A percentile compares a stretch with the other conserved stretches of the same genome.
Conservation (phyloP, 2,329 filamentous ascomycete genomes). For the Trichoderma semiorbis region DNA sequence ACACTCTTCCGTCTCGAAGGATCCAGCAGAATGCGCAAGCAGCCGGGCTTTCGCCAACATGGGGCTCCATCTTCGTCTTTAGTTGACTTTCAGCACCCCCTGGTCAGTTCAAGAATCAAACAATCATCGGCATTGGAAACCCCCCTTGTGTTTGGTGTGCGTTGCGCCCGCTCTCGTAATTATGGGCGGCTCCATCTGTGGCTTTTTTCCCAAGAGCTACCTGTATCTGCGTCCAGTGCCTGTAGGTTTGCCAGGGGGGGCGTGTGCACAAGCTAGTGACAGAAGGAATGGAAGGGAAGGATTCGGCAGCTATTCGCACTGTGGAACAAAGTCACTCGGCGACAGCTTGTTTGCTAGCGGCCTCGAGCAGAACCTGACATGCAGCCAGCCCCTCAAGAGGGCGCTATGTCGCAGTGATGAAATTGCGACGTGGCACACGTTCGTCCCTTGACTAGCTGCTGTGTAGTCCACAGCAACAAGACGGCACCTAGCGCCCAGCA, state of each 20-base stretch:
- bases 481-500: background rate
- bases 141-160: background rate
- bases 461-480: background rate
- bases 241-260: background rate
- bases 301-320: conserved; percentile 8
- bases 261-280: background rate
- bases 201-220: background rate
- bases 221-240: background rate
- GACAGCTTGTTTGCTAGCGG: conserved; percentile 14
- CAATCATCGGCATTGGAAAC: conserved; percentile 5
- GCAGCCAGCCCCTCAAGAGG: conserved; percentile 16
- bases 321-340: conserved; percentile 12
- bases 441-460: conserved; percentile 15
- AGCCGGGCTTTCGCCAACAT: background rate
- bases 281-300: background rate
- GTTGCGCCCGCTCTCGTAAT: conserved; percentile 10
- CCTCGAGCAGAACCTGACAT: conserved; percentile 13
- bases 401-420: conserved; percentile 14
- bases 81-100: background rate
- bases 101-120: background rate
- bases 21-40: background rate
- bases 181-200: conserved; percentile 6
- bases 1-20: background rate
- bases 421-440: conserved; percentile 21
- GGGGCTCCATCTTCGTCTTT: background rate